Conservation (phyloP, 805 yeast genomes). For the Candida vaughaniae region DNA sequence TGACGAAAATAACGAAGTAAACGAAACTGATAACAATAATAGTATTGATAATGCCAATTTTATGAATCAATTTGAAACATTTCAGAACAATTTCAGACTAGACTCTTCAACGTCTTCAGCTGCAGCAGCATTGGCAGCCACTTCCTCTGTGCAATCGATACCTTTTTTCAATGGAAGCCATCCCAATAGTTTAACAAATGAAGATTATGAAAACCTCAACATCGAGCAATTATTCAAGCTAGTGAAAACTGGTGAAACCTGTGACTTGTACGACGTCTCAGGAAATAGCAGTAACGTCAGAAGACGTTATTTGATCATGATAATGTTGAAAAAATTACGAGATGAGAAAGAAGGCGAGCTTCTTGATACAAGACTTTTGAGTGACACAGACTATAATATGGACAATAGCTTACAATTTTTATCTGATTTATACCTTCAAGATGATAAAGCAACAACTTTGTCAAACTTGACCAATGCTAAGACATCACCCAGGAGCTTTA, state of each 20-base stretch:
- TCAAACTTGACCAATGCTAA: conserved; percentile 24
- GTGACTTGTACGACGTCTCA: conserved; percentile 5
- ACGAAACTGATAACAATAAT: neutral
- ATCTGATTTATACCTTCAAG: conserved; percentile 40
- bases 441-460: conserved; percentile 20
- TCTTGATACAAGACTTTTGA: conserved; percentile 28
- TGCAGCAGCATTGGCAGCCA: conserved; percentile 11
- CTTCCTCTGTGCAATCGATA: conserved; percentile 4
- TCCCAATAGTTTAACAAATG: conserved; percentile 27
- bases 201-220: conserved; percentile 38
- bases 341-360: conserved; percentile 37
- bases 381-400: conserved; percentile 39
- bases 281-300: conserved; percentile 30
- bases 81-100: conserved; percentile 13
- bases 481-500: conserved; percentile 37
- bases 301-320: conserved; percentile 33
- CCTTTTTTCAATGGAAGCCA: conserved; percentile 22
- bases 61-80: conserved; percentile 13
- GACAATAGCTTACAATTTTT: conserved; percentile 41
- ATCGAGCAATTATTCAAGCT: conserved; percentile 39
- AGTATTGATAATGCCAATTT: conserved; percentile 4
- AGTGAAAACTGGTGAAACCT: conserved; percentile 23
- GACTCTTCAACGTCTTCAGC: conserved; percentile 13
- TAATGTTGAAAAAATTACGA: conserved; percentile 35
- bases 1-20: neutral